A percentile compares a stretch with the other conserved stretches of the same genome.
These are phyloP conservation scores for Hortaea werneckii DNA, from an alignment of 2,329 filamentous ascomycete species.

Conservation along the genomic window DNA sequence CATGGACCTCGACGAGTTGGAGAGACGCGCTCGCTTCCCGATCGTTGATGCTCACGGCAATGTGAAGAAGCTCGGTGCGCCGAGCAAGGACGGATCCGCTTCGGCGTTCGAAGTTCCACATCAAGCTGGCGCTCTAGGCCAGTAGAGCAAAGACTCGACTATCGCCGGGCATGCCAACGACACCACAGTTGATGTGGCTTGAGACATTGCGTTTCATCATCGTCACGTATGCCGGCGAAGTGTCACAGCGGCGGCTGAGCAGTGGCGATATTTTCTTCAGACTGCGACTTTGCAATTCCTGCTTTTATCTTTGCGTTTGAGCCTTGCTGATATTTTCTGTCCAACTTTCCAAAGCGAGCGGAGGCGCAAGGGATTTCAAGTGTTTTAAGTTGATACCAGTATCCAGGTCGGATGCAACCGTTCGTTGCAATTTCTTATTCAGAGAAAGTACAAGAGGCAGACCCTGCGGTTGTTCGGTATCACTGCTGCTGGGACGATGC, in stretches of 20 bases:
- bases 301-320: constrained; percentile 4
- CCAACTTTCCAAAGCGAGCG: not conserved
- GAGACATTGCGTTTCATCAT: constrained; percentile 3
- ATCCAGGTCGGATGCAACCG: no score
- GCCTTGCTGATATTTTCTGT: constrained; percentile 1
- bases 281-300: constrained; percentile 1
- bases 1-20: constrained; percentile 69
- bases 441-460: not conserved
- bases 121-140: constrained; percentile 25
- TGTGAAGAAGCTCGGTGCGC: constrained; percentile 13
- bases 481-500: not conserved
- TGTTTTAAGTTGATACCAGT: not conserved
- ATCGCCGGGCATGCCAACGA: not conserved
- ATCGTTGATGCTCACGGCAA: constrained; percentile 37
- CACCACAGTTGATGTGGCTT: not conserved
- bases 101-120: constrained; percentile 15
- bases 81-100: constrained; percentile 14
- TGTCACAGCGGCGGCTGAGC: not conserved
- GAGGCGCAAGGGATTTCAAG: constrained; percentile 4
- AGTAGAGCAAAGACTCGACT: constrained; percentile 11
- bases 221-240: not conserved
- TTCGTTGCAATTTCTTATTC: no score
- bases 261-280: not conserved
- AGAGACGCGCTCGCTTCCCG: constrained; percentile 65
- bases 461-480: not conserved